Base-by-base conservation (phyloP, 352 stramenopile genomes). In the Phytophthora capsici region DNA sequence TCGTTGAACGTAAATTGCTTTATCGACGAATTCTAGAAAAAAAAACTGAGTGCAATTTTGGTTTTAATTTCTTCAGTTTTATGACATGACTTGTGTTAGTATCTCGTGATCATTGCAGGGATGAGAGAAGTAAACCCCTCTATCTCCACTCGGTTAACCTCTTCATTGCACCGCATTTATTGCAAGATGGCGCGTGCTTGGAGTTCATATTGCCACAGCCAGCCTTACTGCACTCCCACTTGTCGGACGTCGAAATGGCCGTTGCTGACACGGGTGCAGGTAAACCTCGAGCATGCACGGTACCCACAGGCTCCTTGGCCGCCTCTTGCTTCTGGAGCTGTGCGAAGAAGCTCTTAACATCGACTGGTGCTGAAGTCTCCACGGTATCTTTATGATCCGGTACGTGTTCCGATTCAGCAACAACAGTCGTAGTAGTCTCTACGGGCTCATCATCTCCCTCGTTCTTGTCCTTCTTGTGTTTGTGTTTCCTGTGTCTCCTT, bases 161-260 rank as follows among this genome's bases (percentile, higher is more conserved):
- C 69, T 89, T 90, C 80, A 93, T 93, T 12, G 84, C 80, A 38
- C 80, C 80, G 56, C 84, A 93, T 57, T 93, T 91, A 56, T 67
- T 87, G 65, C 84, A 93, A 9, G 73, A 59, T 2, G 67, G 50
- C 9, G 82, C 78, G 47, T 87, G 72, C 52, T 90, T 93, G 23
- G 53, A 82, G 66, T 93, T 93, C 60, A 77, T 77, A 47, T 93
- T 67, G 25, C 84, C 84, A 38, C 84, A 93, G 12, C 73, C 74
- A 37, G 78, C 70, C 40, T 88, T 88, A 52, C 65, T 72, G 51
- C 84, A 93, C 43, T 91, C 84, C 84, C 84, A 93, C 52, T 89
- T 73, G 47, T 89, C 84, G 1, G 57, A 64, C 16, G 40, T 65
- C 19, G 54, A 59, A 3, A 71, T 66, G 2, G 60, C 63, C 10